Base-by-base conservation (phyloP, 164 flowering plant genomes). In the Chloranthus sessilifolius region DNA sequence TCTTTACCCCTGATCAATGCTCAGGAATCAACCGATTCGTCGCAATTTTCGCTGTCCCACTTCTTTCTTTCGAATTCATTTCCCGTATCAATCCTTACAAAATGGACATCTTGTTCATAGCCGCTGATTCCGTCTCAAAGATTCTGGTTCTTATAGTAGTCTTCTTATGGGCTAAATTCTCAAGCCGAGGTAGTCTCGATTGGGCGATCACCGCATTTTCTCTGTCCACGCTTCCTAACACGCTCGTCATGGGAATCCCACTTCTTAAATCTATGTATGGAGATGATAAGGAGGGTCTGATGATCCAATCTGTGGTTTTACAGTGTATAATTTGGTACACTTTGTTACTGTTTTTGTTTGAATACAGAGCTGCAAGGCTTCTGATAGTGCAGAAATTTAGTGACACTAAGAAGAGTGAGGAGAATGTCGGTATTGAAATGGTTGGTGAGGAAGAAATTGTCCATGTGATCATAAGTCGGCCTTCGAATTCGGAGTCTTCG, bases 181-280 rank as follows among this genome's bases (percentile, higher is more conserved):
- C 60, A 2, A 47, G 20, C 6, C 47, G 49, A 44, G 70, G 70
- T 2, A 58, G 39, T 19, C 30, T 74, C 1, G 74, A 70, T 15
- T 74, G 74, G 78, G 46, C 61, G 7, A 67, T 69, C 57, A 74
- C 78, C 34, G 45, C 64, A 8, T 74, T 66, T 47, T 73, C 74
- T 11, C 65, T 73, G 26, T 43, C 65, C 4, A 60, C 77, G 3
- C 65, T 73, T 17, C 74, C 77, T 2, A 73, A 73, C 59, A 69
- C 77, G 8, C 61, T 73, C 8, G 67, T 73, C 20, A 60, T 73
- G 69, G 77, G 77, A 2, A 62, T 69, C 56, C 77, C 77, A 1
- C 62, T 69, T 7, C 7, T 73, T 29, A 60, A 58, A 44, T 42
- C 72, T 57, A 73, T 73, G 77, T 73, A 73, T 38, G 72, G 74